Conservation (phyloP, 2,329 filamentous ascomycete species). For the Fusarium subglutinans region DNA sequence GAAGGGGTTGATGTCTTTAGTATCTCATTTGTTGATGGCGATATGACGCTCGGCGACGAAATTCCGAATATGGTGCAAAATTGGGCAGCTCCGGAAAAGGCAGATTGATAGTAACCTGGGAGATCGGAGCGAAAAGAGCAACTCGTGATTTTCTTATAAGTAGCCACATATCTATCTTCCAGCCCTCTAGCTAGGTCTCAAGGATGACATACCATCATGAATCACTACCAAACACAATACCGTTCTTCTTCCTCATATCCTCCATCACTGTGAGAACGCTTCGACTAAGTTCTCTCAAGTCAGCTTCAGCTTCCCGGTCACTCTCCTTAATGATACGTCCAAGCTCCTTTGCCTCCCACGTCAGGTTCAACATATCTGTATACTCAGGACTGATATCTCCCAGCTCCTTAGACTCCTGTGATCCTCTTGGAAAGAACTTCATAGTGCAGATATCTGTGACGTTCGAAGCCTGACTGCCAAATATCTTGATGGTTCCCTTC, state of each 20-base stretch:
- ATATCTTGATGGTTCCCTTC: conserved; percentile 29
- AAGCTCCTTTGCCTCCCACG: conserved; percentile 32
- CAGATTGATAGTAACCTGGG: neutral
- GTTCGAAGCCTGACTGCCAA: conserved; percentile 12
- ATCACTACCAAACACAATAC: conserved; percentile 20
- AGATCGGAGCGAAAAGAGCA: neutral
- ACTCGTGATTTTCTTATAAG: conserved; percentile 52
- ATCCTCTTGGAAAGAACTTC: conserved; percentile 23
- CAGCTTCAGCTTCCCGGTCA: conserved; percentile 14
- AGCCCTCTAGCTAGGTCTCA: neutral
- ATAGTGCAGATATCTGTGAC: conserved; percentile 27
- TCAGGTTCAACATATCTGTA: conserved; percentile 25
- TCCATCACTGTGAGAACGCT: conserved; percentile 23
- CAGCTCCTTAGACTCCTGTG: conserved; percentile 12
- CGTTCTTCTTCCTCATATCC: conserved; percentile 23
- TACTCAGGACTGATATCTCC: conserved; percentile 21
- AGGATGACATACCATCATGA: neutral
- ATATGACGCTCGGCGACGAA: conserved; percentile 1
- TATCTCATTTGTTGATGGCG: conserved; percentile 14
- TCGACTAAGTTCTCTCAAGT: conserved; percentile 13
- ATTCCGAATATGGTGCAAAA: neutral
- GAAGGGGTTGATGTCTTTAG: conserved; percentile 16
- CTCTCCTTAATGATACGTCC: conserved; percentile 19
- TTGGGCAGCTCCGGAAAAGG: neutral
- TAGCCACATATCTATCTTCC: neutral